These are phyloP conservation scores for Phoenix dactylifera DNA, from an alignment of 176 grass and related monocot genomes.

Conservation along the genomic window DNA sequence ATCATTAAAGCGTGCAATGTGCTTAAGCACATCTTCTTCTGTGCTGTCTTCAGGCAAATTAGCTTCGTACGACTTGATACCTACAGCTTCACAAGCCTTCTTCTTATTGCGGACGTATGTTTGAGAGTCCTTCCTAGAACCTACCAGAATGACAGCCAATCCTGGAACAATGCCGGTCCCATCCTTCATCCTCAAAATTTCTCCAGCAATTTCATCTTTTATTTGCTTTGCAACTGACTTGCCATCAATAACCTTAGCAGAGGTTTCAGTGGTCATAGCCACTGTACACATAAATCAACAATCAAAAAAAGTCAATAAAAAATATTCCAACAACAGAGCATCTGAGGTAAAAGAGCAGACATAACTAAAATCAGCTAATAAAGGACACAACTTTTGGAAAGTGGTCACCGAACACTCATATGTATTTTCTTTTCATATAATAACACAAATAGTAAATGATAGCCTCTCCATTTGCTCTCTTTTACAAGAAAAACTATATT, in stretches of 20 bases:
- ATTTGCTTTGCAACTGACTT: constrained; percentile 80
- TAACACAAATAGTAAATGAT: no score
- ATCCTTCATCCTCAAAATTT: constrained; percentile 62
- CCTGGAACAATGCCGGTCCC: constrained; percentile 53
- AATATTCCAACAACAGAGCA: no score
- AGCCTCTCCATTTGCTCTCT: no score
- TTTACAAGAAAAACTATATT: no score
- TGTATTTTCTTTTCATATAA: no score
- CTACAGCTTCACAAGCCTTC: constrained; percentile 72
- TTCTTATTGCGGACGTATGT: constrained; percentile 93
- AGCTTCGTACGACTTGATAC: constrained; percentile 74
- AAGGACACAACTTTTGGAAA: no score
- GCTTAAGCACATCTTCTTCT: constrained; percentile 62
- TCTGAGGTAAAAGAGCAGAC: no score
- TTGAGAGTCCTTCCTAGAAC: constrained; percentile 80
- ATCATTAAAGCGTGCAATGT: constrained; percentile 59
- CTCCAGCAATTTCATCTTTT: constrained; percentile 46
- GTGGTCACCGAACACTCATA: no score
- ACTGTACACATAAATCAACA: constrained; percentile 19
- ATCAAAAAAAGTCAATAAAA: background rate
- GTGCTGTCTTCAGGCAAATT: constrained; percentile 75
- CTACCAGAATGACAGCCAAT: constrained; percentile 75
- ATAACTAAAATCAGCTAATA: no score
- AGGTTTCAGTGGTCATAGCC: constrained; percentile 21
- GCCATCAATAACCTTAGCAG: constrained; percentile 65